These are phyloP conservation scores for Apiotrichum veenhuisii DNA, from an alignment of 1,284 basidiomycete species.

Conservation along the genomic window DNA sequence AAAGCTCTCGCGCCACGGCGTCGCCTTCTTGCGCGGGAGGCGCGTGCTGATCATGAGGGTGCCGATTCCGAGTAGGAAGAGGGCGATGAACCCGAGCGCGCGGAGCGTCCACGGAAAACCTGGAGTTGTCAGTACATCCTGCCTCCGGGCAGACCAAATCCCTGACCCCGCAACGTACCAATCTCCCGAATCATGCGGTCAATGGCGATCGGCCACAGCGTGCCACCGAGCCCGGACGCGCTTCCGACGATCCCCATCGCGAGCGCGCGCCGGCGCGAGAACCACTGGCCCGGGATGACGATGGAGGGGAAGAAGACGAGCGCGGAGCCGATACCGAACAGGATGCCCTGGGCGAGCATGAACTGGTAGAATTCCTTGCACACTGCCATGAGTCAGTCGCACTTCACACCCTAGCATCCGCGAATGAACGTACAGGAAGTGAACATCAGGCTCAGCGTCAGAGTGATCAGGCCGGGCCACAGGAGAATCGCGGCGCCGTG, in stretches of 20 bases:
- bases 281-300: slow-evolving; percentile 57
- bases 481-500: slow-evolving; percentile 48
- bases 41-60: slow-evolving; percentile 19
- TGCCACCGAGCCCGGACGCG: slow-evolving; percentile 46
- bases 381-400: slow-evolving; percentile 27
- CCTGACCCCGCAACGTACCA: too few species aligned
- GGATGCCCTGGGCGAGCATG: slow-evolving; percentile 27
- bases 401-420: too few species aligned
- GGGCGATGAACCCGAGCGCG: slow-evolving; percentile 25
- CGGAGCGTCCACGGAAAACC: slow-evolving; percentile 28
- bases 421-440: background rate
- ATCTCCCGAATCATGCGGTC: slow-evolving; percentile 5
- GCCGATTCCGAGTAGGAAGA: slow-evolving; percentile 22
- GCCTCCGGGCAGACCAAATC: too few species aligned
- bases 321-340: slow-evolving; percentile 39
- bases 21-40: slow-evolving; percentile 17
- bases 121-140: background rate
- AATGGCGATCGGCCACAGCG: slow-evolving; percentile 14
- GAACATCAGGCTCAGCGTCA: slow-evolving; percentile 45
- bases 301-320: slow-evolving; percentile 55
- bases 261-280: slow-evolving; percentile 24
- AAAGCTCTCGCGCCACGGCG: slow-evolving; percentile 19
- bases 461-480: slow-evolving; percentile 51
- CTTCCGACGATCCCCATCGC: slow-evolving; percentile 35
- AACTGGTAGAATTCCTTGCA: slow-evolving; percentile 60